Conservation (phyloP, 2,329 filamentous ascomycete genomes). For the Mollisia scopiformis region DNA sequence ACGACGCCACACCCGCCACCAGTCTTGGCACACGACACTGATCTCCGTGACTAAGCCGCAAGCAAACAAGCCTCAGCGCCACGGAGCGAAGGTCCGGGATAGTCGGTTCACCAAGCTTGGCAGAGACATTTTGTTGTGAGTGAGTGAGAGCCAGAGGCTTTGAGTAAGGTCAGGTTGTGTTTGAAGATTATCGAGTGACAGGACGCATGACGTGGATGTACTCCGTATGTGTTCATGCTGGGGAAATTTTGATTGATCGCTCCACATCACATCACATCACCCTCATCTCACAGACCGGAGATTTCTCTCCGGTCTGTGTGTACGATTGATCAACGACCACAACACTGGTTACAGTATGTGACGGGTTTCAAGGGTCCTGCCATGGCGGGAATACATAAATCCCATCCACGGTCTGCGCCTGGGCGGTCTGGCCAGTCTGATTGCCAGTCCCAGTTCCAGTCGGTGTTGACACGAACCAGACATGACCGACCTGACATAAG, state of each 20-base stretch:
- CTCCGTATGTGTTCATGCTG: too few relatives aligned
- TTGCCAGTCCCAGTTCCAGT: neutral
- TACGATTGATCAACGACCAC: too few relatives aligned
- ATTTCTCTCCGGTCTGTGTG: too few relatives aligned
- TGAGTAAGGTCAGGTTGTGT: too few relatives aligned
- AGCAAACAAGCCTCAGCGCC: neutral
- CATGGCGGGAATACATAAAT: neutral
- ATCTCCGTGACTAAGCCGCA: neutral
- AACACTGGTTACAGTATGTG: too few relatives aligned
- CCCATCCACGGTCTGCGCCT: neutral
- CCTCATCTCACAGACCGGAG: too few relatives aligned
- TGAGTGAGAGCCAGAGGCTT: too few relatives aligned
- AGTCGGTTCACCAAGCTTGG: neutral
- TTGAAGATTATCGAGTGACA: too few relatives aligned
- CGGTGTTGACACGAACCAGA: neutral
- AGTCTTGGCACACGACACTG: neutral
- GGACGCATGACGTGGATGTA: neutral
- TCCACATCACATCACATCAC: too few relatives aligned
- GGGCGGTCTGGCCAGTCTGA: neutral
- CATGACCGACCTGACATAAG: too few relatives aligned
- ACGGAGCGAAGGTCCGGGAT: neutral
- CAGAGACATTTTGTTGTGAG: neutral
- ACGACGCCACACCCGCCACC: neutral
- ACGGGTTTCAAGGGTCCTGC: neutral
- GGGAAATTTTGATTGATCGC: too few relatives aligned